These are phyloP conservation scores for Coemansia reversa DNA, from an alignment of 192 early-diverging fungal species.

Conservation along the genomic window DNA sequence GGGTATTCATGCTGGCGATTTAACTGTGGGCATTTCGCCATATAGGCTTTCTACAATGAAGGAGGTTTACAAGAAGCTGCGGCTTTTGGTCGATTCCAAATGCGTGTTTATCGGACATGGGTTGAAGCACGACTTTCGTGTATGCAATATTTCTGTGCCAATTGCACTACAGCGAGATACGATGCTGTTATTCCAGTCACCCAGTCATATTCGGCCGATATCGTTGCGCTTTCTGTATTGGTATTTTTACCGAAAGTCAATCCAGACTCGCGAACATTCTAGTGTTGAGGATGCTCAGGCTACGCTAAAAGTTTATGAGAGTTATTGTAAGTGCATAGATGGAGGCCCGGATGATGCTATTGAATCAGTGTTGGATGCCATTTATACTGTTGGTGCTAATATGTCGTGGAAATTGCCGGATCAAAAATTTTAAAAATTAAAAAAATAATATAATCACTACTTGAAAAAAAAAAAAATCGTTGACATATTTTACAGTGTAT, in stretches of 20 bases:
- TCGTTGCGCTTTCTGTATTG: constrained; percentile 91
- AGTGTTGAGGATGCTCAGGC: constrained; percentile 92
- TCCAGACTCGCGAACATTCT: constrained; percentile 89
- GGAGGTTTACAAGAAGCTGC: constrained; percentile 89
- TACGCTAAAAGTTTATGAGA: constrained; percentile 80
- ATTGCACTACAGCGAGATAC: constrained; percentile 88
- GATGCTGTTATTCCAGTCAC: constrained; percentile 81
- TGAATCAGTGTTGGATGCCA: constrained; percentile 59
- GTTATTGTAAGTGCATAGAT: constrained; percentile 66
- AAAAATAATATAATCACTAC: not conserved
- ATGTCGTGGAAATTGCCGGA: constrained; percentile 45
- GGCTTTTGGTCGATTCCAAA: constrained; percentile 84
- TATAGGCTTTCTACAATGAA: constrained; percentile 87
- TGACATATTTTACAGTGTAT: no score
- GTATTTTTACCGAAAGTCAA: constrained; percentile 76
- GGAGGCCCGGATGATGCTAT: constrained; percentile 60
- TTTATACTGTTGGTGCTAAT: constrained; percentile 61
- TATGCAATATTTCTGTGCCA: constrained; percentile 88
- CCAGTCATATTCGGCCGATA: constrained; percentile 48
- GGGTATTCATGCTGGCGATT: constrained; percentile 89
- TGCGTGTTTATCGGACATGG: constrained; percentile 95
- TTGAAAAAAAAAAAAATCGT: not conserved
- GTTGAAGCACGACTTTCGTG: constrained; percentile 92
- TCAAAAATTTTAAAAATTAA: constrained; percentile 1
- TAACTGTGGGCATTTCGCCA: constrained; percentile 69